Evolutionary conservation across 371 early-diverging fungal genomes (phyloP).

Genomic region (Phascolomyces articulosus): DNA sequence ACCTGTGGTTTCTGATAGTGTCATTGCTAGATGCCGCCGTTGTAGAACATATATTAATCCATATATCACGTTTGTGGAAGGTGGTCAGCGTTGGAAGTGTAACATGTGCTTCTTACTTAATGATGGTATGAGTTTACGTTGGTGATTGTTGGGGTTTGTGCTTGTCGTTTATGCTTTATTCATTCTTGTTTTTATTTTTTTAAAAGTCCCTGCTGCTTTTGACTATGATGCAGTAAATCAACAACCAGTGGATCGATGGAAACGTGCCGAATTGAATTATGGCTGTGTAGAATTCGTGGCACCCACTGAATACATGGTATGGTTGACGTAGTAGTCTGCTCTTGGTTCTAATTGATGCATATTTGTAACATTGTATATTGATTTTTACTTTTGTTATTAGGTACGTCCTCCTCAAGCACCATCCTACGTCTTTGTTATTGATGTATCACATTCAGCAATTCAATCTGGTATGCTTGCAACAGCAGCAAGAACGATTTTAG

Average conservation of each 20-base stretch:
- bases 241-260: constrained; percentile 68
- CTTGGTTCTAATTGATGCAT: no score
- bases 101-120: constrained; percentile 93
- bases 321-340: no score
- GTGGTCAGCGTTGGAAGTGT: constrained; percentile 95
- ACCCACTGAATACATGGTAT: constrained; percentile 59
- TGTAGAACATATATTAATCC: constrained; percentile 98
- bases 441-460: constrained; percentile 88
- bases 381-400: constrained; percentile 14
- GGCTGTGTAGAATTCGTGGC: constrained; percentile 81
- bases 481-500: constrained; percentile 81
- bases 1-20: constrained; percentile 80
- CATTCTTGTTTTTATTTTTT: no score
- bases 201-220: constrained; percentile 77
- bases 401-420: constrained; percentile 93
- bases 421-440: constrained; percentile 90
- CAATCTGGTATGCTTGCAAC: constrained; percentile 76
- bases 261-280: constrained; percentile 72
- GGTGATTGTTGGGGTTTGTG: no score
- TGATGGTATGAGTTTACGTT: constrained; percentile 78
- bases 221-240: constrained; percentile 78
- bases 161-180: no score
- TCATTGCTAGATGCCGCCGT: constrained; percentile 92
- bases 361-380: no score
- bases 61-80: constrained; percentile 91